A percentile compares a stretch with the other conserved stretches of the same genome.
Conservation (phyloP, 768 basidiomycete species). For the Suillus hirtellus region DNA sequence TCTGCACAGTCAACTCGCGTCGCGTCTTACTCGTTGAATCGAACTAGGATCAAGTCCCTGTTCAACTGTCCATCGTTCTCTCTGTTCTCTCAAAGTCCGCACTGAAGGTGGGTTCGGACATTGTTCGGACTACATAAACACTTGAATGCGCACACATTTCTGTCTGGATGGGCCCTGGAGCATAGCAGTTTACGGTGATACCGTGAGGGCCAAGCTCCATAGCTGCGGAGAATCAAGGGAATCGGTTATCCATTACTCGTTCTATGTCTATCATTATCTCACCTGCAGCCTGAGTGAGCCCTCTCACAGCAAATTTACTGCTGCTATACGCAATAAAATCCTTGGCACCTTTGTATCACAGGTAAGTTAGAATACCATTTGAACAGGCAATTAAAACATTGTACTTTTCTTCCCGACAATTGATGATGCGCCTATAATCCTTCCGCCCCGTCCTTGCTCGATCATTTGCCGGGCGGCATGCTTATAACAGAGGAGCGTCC, state of each 20-base stretch:
- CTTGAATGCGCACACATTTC: conserved; percentile 14
- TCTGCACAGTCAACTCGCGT: neutral
- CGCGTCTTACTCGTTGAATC: neutral
- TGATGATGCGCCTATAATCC: conserved; percentile 42
- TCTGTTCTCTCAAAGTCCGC: neutral
- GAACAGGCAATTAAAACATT: neutral
- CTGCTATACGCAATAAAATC: conserved; percentile 24
- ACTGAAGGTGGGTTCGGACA: neutral
- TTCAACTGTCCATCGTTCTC: neutral
- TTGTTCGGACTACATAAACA: neutral
- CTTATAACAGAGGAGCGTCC: conserved; percentile 38
- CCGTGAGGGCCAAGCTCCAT: conserved; percentile 27
- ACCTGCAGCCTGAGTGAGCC: conserved; percentile 26
- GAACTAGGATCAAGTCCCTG: neutral
- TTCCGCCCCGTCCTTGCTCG: conserved; percentile 38
- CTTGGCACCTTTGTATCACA: neutral
- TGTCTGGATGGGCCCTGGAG: conserved; percentile 33
- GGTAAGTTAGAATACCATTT: neutral
- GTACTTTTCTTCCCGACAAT: conserved; percentile 34
- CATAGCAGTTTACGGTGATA: conserved; percentile 37
- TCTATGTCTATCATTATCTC: neutral
- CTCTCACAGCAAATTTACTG: conserved; percentile 33
- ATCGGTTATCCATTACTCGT: neutral
- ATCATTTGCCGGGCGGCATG: conserved; percentile 41
- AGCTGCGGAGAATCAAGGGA: neutral